Conservation (phyloP, 2,329 filamentous ascomycete species). For the Stemphylium lycopersici region DNA sequence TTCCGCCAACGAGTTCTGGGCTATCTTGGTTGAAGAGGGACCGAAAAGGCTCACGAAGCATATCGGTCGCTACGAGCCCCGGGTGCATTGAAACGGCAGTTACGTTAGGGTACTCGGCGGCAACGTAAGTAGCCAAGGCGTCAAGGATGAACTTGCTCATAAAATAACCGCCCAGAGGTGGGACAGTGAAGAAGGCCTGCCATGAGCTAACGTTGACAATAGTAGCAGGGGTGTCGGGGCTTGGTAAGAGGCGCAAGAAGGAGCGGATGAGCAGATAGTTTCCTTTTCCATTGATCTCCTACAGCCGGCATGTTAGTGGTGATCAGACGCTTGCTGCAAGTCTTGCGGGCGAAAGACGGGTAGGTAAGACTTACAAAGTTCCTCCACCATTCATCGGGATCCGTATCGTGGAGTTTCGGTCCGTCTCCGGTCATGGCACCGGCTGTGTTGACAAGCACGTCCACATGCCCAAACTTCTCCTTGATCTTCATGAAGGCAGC, state of each 20-base stretch:
- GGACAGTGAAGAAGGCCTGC: constrained; percentile 15
- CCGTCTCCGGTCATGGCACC: constrained; percentile 16
- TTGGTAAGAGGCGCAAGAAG: constrained; percentile 34
- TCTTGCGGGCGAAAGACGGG: neutral
- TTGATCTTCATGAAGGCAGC: constrained; percentile 21
- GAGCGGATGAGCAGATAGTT: constrained; percentile 39
- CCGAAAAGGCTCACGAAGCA: constrained; percentile 19
- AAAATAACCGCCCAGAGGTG: constrained; percentile 15
- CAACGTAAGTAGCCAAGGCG: constrained; percentile 19
- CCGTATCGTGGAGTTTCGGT: constrained; percentile 22
- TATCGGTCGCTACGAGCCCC: constrained; percentile 23
- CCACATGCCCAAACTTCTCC: constrained; percentile 22
- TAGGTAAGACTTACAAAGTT: constrained; percentile 21
- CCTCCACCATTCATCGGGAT: constrained; percentile 25
- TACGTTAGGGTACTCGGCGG: constrained; percentile 23
- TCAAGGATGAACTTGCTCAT: constrained; percentile 19
- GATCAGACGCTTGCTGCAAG: neutral
- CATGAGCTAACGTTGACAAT: constrained; percentile 29
- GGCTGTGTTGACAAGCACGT: constrained; percentile 28
- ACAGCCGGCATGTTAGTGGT: neutral
- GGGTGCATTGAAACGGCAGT: constrained; percentile 23
- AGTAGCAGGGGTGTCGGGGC: constrained; percentile 20
- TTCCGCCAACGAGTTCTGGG: constrained; percentile 36
- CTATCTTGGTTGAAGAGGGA: constrained; percentile 26
- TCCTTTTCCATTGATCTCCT: constrained; percentile 46